Base-by-base conservation (phyloP, 169 alveolate genomes). In the Babesia bigemina region DNA sequence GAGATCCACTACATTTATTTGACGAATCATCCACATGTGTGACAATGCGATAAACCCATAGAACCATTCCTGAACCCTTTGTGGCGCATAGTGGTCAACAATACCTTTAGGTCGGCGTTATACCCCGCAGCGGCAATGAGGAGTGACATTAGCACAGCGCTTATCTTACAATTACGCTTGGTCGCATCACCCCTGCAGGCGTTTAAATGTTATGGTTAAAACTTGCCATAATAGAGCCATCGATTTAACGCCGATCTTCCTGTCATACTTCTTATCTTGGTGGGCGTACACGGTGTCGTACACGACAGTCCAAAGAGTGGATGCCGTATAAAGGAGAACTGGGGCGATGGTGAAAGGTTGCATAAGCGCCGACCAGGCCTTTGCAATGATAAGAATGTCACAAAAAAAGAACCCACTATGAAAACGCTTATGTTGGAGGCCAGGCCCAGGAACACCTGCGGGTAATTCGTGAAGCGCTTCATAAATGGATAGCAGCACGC, bases 211-310 rank as follows among this genome's bases (percentile, higher is more conserved):
- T 83, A 21, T 75, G 58, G 1, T 75, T 76, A 62, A 59, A 70
- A 75, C 62, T 36, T 79, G 84, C 96, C 97, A 94, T 33, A 88
- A 72, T n/a, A 95, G 90, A n/a, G 99, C 98, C 45, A 97, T 73
- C 21, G 97, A 93, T 24, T 91, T 91, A 28, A 96, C 67, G 4
- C 97, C 97, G 21, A 96, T 77, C 63, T 66, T 69, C 47, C 78
- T 78, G 79, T 97, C 99, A 61, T 84, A 92, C 36, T 83, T 36
- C 67, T 89, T 93, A 85, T 95, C 99, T 76, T 94, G 96, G 84
- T 93, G 97, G 2, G 98, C 99, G 86, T 97, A 97, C 39, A 97
- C 92, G 6, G 99, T 94, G 79, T 96, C 99, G 58, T 96, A 97
- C 36, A 94, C 90, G 8, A 97, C 53, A 4, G 98, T 94, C 97